Evolutionary conservation across 805 yeast genomes (phyloP).

Genomic region (Candida piceae): DNA sequence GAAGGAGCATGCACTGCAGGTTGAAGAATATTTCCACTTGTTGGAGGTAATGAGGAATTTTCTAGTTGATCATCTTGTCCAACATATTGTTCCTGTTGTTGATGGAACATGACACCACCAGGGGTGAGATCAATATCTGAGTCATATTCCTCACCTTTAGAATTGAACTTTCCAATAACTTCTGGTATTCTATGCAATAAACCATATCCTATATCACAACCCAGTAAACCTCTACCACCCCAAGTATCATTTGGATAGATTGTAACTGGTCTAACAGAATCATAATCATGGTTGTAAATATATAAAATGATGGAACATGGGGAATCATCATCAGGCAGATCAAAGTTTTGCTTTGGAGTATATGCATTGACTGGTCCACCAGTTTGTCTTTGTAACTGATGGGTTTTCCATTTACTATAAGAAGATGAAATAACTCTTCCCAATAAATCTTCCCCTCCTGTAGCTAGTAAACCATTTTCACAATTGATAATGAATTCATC

Average conservation of each 20-base stretch:
- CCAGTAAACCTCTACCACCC: constrained; percentile 83
- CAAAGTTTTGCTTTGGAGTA: constrained; percentile 26
- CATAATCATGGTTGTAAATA: constrained; percentile 86
- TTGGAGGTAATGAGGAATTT: constrained; percentile 4
- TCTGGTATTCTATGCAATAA: constrained; percentile 70
- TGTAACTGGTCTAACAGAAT: constrained; percentile 79
- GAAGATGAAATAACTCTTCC: constrained; percentile 60
- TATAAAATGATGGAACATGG: constrained; percentile 45
- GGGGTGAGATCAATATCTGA: constrained; percentile 19
- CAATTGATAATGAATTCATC: constrained; percentile 88
- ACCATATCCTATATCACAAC: constrained; percentile 95
- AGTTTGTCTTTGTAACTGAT: constrained; percentile 3
- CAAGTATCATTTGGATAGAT: constrained; percentile 68
- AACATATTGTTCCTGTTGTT: not conserved
- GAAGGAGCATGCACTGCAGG: constrained; percentile 23
- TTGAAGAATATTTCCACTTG: constrained; percentile 13
- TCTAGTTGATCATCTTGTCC: not conserved
- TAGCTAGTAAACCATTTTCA: constrained; percentile 75
- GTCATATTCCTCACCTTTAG: constrained; percentile 13
- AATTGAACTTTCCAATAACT: constrained; percentile 41
- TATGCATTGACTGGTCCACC: constrained; percentile 4
- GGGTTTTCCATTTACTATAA: constrained; percentile 30
- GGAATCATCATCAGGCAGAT: constrained; percentile 3
- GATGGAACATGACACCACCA: constrained; percentile 21
- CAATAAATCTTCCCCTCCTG: constrained; percentile 81